Evolutionary conservation across 2,329 filamentous ascomycete genomes (phyloP), one percentile per base, ranked within the genome.

Genomic region (Monilinia fructigena): DNA sequence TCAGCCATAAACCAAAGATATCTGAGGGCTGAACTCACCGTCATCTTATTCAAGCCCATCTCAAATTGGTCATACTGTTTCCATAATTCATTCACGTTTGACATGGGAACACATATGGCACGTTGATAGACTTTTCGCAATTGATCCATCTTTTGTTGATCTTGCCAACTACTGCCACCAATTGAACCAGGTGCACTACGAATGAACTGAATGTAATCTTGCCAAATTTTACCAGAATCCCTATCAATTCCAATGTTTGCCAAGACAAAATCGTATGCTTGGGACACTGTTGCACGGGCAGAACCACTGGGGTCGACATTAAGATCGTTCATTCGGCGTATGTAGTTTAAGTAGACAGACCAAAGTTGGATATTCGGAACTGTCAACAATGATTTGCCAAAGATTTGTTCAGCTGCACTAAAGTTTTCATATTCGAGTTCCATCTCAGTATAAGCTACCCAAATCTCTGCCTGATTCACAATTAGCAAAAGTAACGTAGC

Each of bases 1-100:
- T 74, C 65, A 70, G 63, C 71, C 69, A 65, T 50, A 50, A 55
- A 31, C 68, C 35, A 18, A 31, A 52, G 58, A 38, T 20, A 40
- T 52, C 23, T 20, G 16, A 63, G 42, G 16, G 28, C 18, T 18
- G 47, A 40, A 79, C 85, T 75, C 83, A 93, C 91, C 53, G 93
- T 96, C 71, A 92, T 86, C 78, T 97, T 98, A 81, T 97, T 97
- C 67, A 97, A 79, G 7, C 89, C 87, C 86, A 95, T 93, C 79
- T 99, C 95, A 75, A 99, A 99, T 72, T 91, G 89, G 76, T 98
- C 93, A 75, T 99, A 99, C 75, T 99, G 94, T 77, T 96, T 97
- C 96, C 95, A 99, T 18, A 99, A 80, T 63, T 85, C 85, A 74
- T 94, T 91, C 59, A 96, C 86, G 42, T 89, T 90, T 65, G 89